phyloP scores from a whole-genome alignment of 1,139 yeast genomes.

The Pichia sp. region DNA sequence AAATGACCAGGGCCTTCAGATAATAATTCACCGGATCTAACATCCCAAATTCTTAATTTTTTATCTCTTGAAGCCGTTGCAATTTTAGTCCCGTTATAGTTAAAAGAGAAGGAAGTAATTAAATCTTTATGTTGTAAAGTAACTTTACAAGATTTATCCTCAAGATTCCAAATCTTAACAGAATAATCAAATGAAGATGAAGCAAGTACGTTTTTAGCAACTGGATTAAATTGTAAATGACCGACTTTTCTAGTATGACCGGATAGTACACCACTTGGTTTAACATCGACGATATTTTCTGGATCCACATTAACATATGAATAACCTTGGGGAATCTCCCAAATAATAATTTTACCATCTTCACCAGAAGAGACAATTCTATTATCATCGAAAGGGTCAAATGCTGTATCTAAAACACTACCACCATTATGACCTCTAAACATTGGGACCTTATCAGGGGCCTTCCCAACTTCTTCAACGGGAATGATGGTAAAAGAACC shows the following conservation, averaged over 20 bases:
- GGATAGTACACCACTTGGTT: constrained; percentile 59
- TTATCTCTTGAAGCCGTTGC: constrained; percentile 95
- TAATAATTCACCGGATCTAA: constrained; percentile 63
- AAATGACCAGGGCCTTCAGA: constrained; percentile 86
- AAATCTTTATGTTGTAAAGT: constrained; percentile 83
- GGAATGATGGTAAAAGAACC: constrained; percentile 97
- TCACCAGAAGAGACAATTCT: constrained; percentile 83
- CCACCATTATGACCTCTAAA: constrained; percentile 97
- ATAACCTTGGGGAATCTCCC: constrained; percentile 81
- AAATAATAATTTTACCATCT: constrained; percentile 80
- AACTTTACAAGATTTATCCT: constrained; percentile 61
- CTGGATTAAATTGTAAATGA: constrained; percentile 85
- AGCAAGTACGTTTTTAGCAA: constrained; percentile 79
- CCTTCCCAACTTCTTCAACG: constrained; percentile 77
- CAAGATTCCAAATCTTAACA: constrained; percentile 85
- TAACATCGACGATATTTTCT: constrained; percentile 58
- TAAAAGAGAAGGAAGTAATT: constrained; percentile 86
- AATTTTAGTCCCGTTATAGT: constrained; percentile 76
- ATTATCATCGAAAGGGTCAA: constrained; percentile 79
- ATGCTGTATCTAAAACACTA: constrained; percentile 89
- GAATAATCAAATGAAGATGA: constrained; percentile 87
- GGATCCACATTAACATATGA: constrained; percentile 59
- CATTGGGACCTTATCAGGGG: constrained; percentile 87
- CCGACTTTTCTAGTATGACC: constrained; percentile 97
- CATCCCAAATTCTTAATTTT: constrained; percentile 85